Percentiles rank a stretch among this genome's conserved stretches.
These are phyloP conservation scores for Fusarium sp. DNA, from an alignment of 2,329 filamentous ascomycete species.

Conservation along the genomic window DNA sequence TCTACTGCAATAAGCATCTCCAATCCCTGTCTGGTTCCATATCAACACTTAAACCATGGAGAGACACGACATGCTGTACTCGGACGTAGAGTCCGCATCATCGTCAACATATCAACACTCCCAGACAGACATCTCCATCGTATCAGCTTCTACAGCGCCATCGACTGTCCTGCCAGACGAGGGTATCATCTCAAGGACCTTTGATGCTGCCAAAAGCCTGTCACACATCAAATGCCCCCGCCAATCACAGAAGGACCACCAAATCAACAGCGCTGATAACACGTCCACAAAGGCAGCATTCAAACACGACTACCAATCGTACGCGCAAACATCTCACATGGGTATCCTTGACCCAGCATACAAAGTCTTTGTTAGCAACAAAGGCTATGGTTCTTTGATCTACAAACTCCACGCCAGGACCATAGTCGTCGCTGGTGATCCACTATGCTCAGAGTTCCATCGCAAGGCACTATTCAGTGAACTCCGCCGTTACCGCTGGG, in stretches of 20 bases:
- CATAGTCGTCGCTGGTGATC: neutral
- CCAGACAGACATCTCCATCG: neutral
- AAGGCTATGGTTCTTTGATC: neutral
- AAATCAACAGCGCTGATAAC: neutral
- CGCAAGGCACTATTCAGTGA: neutral
- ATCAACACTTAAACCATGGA: neutral
- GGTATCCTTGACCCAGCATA: constrained; percentile 12
- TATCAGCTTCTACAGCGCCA: neutral
- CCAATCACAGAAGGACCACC: neutral
- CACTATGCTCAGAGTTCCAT: neutral
- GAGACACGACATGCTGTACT: neutral
- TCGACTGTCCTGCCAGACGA: neutral
- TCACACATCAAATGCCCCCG: neutral
- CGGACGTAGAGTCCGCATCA: neutral
- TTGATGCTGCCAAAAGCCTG: neutral
- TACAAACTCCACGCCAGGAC: constrained; percentile 3
- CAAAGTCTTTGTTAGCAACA: neutral
- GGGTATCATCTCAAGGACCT: neutral
- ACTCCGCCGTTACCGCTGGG: neutral
- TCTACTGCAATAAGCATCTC: neutral
- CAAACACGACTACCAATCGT: neutral
- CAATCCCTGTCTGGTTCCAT: neutral
- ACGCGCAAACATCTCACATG: constrained; percentile 19
- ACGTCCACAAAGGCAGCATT: neutral
- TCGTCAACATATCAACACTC: neutral